phyloP scores from a whole-genome alignment of 768 basidiomycete species.

The Lentinula boryana region DNA sequence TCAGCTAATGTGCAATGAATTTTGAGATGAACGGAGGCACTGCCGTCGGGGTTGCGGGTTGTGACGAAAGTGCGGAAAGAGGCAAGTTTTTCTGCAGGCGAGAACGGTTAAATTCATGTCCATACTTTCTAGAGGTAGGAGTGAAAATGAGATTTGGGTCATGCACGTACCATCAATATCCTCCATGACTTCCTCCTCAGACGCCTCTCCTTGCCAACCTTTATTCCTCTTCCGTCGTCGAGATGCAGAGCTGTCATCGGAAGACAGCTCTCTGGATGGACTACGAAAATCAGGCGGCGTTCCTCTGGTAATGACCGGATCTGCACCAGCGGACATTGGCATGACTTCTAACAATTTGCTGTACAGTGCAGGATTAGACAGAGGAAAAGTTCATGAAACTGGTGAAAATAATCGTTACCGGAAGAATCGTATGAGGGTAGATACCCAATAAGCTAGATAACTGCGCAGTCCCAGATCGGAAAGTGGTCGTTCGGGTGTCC shows the following conservation, averaged over 20 bases:
- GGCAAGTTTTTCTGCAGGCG: slow-evolving; percentile 46
- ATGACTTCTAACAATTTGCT: slow-evolving; percentile 2
- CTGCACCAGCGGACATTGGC: neutral
- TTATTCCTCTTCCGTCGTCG: slow-evolving; percentile 50
- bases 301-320: neutral
- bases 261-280: slow-evolving; percentile 1
- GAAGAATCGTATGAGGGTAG: slow-evolving; percentile 80
- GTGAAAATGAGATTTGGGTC: neutral
- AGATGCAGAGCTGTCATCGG: slow-evolving; percentile 20
- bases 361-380: slow-evolving; percentile 33
- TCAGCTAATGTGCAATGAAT: slow-evolving; percentile 70
- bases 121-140: too few relatives aligned
- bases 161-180: slow-evolving; percentile 32
- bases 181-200: slow-evolving; percentile 31
- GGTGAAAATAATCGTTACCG: slow-evolving; percentile 33
- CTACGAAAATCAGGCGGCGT: slow-evolving; percentile 3
- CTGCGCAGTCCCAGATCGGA: slow-evolving; percentile 89
- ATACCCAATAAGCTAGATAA: slow-evolving; percentile 86
- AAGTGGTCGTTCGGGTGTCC: slow-evolving; percentile 92
- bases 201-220: slow-evolving; percentile 71
- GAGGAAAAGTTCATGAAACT: slow-evolving; percentile 17
- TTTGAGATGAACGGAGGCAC: slow-evolving; percentile 62
- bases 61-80: slow-evolving; percentile 54
- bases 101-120: neutral
- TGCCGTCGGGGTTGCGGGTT: slow-evolving; percentile 54